phyloP scores from a whole-genome alignment of 768 basidiomycete genomes.

The Boletus bicolor region DNA sequence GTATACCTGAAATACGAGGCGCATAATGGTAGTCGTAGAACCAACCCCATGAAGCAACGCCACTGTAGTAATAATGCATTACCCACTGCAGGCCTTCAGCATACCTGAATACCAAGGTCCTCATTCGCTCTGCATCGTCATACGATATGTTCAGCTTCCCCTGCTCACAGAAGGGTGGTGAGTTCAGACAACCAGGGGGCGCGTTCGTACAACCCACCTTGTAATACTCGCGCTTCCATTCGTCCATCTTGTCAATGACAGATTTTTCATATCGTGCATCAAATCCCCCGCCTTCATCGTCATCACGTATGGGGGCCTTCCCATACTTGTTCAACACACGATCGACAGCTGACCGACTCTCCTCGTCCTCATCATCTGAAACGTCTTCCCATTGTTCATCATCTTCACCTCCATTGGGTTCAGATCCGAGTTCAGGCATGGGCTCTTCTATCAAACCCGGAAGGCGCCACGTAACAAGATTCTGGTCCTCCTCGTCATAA shows the following conservation, averaged over 20 bases:
- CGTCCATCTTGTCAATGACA: constrained; percentile 79
- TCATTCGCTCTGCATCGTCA: constrained; percentile 64
- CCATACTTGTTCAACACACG: constrained; percentile 86
- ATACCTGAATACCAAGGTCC: constrained; percentile 73
- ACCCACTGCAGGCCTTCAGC: constrained; percentile 98
- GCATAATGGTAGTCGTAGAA: constrained; percentile 99
- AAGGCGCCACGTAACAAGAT: constrained; percentile 66
- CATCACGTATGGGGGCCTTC: constrained; percentile 73
- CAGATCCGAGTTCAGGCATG: constrained; percentile 32
- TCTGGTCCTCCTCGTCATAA: constrained; percentile 78
- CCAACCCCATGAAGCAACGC: constrained; percentile 98
- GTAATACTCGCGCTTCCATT: constrained; percentile 92
- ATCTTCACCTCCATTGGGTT: constrained; percentile 43
- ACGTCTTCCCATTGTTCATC: constrained; percentile 49
- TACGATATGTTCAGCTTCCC: constrained; percentile 84
- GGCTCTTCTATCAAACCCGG: constrained; percentile 44
- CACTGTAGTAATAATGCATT: constrained; percentile 97
- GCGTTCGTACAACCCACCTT: constrained; percentile 58
- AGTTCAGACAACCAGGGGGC: constrained; percentile 4
- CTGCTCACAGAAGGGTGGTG: constrained; percentile 37
- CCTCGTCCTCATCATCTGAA: constrained; percentile 60
- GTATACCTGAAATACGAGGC: constrained; percentile 88
- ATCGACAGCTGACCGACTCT: constrained; percentile 69
- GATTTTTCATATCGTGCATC: constrained; percentile 75
- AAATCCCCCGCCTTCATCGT: constrained; percentile 69